These are phyloP conservation scores for Phyllosticta paracitricarpa DNA, from an alignment of 2,329 filamentous ascomycete species.

Conservation along the genomic window DNA sequence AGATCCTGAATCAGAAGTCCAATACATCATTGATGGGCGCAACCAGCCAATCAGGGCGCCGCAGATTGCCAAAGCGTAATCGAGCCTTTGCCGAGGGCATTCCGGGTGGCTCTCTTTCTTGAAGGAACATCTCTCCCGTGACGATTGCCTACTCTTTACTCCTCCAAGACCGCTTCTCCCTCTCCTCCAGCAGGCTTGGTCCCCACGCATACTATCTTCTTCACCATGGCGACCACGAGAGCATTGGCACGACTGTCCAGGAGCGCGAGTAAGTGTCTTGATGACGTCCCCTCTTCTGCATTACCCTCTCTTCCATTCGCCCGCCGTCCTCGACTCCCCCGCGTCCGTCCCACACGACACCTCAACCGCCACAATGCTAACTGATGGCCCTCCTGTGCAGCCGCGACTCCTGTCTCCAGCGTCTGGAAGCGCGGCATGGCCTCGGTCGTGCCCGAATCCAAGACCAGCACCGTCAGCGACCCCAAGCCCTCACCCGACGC, in stretches of 20 bases:
- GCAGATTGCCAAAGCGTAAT: conserved; percentile 1
- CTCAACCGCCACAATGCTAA: neutral
- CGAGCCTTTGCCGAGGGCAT: conserved; percentile 5
- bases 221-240: conserved; percentile 27
- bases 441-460: conserved; percentile 36
- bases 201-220: neutral
- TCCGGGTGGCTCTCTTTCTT: neutral
- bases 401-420: conserved; percentile 24
- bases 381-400: conserved; percentile 19
- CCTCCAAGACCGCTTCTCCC: neutral
- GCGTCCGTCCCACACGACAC: neutral
- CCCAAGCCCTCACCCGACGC: conserved; percentile 47
- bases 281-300: neutral
- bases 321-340: neutral
- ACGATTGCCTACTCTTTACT: neutral
- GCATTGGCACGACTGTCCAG: conserved; percentile 27
- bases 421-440: conserved; percentile 23
- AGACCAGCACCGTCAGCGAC: conserved; percentile 53
- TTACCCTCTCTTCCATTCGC: conserved; percentile 1
- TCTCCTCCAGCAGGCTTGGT: neutral
- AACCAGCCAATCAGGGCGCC: conserved; percentile 1
- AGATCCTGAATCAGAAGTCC: neutral
- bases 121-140: neutral
- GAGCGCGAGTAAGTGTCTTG: conserved; percentile 24
- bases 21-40: neutral